Base-by-base conservation (phyloP, 208 protist species). In the Crithidia fasciculata region DNA sequence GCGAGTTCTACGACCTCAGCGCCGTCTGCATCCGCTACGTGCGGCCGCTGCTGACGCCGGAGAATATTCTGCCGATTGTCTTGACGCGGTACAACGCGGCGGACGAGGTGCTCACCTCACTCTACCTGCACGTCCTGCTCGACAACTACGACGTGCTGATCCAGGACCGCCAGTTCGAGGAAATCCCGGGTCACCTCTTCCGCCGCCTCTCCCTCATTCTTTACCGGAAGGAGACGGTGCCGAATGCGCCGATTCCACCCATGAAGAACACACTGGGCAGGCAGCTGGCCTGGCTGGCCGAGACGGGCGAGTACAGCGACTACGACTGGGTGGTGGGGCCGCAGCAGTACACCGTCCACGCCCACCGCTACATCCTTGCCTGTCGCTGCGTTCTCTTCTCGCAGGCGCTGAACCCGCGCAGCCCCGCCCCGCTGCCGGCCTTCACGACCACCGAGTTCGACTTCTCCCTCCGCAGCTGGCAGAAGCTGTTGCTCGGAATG, bases 101-200 rank as follows among this genome's bases (percentile, higher is more conserved):
- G 28, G 90, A 95, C 65, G 90, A 95, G 57, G 85, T 93, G 19
- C 86, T 97, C 37, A 95, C 84, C 56, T 78, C 90, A 2, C 77
- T 97, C 49, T 97, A 95, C 72, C 80, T 97, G 62, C 72, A 79
- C 57, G 89, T 95, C 40, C 81, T 97, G 16, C 72, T 95, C 8
- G 88, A 94, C 43, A 89, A 87, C 80, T 97, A 97, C 80, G 92
- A 97, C 60, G 44, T 60, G 9, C 89, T 97, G 40, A 97, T 97
- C 56, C 80, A 93, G 66, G 89, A 97, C 69, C 83, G 81, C 44
- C 83, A 91, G 76, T 97, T 95, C 70, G 92, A 97, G 75, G 84
- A 94, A 67, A 95, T 97, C 59, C 92, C 92, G 0, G 92, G 92
- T 8, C 90, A 97, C 60, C 78, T 97, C n/a, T 94, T 93, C 78